Conservation (phyloP, 1,284 basidiomycete genomes). For the Binderoboletus segoi region DNA sequence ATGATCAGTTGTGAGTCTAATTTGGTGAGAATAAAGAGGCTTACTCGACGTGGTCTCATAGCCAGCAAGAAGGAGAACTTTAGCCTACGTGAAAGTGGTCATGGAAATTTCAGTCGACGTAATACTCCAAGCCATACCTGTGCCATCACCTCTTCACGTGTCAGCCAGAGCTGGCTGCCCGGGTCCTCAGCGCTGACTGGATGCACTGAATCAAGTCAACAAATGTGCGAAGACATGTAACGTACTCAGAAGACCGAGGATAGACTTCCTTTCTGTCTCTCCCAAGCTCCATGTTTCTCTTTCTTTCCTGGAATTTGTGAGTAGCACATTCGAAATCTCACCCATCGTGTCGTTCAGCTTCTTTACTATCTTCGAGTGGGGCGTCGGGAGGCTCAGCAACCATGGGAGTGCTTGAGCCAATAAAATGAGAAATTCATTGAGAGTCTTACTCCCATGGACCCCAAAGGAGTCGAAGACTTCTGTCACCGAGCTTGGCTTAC, state of each 20-base stretch:
- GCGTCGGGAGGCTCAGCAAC: conserved; percentile 47
- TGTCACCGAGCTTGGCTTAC: conserved; percentile 46
- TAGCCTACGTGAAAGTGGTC: conserved; percentile 19
- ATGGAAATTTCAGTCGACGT: background rate
- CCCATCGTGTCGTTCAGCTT: conserved; percentile 44
- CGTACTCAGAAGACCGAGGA: conserved; percentile 41
- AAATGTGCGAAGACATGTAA: background rate
- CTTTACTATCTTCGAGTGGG: conserved; percentile 37
- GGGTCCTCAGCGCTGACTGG: conserved; percentile 23
- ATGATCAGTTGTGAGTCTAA: background rate
- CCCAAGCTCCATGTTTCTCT: conserved; percentile 35
- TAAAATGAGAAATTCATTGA: conserved; percentile 39
- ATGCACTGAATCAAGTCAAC: background rate
- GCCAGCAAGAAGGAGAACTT: conserved; percentile 32
- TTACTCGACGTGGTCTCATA: conserved; percentile 35
- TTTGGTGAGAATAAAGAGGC: background rate
- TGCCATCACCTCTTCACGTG: conserved; percentile 23
- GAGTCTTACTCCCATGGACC: conserved; percentile 21
- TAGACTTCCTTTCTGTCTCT: conserved; percentile 46
- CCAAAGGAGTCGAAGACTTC: conserved; percentile 48
- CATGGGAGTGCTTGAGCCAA: conserved; percentile 47
- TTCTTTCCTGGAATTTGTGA: conserved; percentile 46
- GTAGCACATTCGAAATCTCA: conserved; percentile 49
- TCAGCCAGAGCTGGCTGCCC: conserved; percentile 8
- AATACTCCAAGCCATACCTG: conserved; percentile 15